Percentiles rank a stretch among this genome's conserved stretches.
Conservation (phyloP, 306 rosid species). For the Malus orientalis region DNA sequence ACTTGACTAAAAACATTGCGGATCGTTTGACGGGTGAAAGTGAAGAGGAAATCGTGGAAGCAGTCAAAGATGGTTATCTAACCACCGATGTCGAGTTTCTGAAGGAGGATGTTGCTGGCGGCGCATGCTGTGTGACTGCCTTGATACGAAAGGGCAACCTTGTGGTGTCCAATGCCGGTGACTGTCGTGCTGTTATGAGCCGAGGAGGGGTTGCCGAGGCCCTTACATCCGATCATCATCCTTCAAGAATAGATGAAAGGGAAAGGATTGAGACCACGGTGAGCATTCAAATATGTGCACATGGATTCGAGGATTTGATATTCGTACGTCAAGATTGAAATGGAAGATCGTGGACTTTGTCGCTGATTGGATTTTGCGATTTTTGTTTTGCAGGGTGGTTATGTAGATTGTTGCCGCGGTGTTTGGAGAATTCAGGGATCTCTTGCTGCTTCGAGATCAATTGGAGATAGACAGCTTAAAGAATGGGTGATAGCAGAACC, state of each 20-base stretch:
- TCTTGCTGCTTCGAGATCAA: slow-evolving; percentile 46
- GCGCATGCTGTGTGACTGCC: slow-evolving; percentile 42
- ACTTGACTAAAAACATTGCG: slow-evolving; percentile 26
- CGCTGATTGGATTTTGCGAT: not conserved
- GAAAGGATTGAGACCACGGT: slow-evolving; percentile 36
- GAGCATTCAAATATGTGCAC: not conserved
- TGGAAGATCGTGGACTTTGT: not conserved
- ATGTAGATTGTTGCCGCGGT: slow-evolving; percentile 31
- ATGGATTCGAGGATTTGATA: not conserved
- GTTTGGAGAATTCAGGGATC: slow-evolving; percentile 54
- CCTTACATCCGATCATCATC: slow-evolving; percentile 41
- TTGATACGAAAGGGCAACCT: slow-evolving; percentile 30
- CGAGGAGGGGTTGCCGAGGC: slow-evolving; percentile 41
- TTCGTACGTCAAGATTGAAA: not conserved
- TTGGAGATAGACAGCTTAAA: slow-evolving; percentile 40
- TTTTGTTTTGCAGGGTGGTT: slow-evolving; percentile 35
- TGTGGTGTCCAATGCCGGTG: slow-evolving; percentile 44
- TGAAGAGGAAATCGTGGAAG: slow-evolving; percentile 21
- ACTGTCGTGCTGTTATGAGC: slow-evolving; percentile 53
- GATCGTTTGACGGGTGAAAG: slow-evolving; percentile 14
- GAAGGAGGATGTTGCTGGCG: slow-evolving; percentile 25
- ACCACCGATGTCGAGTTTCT: slow-evolving; percentile 28
- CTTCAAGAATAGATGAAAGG: slow-evolving; percentile 31
- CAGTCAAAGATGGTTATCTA: slow-evolving; percentile 35
- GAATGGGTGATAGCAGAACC: slow-evolving; percentile 51